Percentiles rank a stretch among this genome's conserved stretches.
These are phyloP conservation scores for Naganishia sp. DNA, from an alignment of 1,284 basidiomycete genomes.

Conservation along the genomic window DNA sequence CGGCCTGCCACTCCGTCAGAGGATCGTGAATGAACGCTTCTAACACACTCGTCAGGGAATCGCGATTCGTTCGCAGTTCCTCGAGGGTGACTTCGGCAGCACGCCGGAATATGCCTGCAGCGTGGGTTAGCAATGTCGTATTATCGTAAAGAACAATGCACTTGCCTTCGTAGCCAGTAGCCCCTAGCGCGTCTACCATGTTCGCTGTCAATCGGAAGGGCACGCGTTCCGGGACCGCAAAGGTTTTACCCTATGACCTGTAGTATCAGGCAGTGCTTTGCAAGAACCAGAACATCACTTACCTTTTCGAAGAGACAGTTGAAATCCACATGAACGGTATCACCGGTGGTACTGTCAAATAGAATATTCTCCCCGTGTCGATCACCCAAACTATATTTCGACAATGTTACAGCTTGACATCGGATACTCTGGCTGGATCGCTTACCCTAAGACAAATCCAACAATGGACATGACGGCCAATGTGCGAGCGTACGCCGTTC, in stretches of 20 bases:
- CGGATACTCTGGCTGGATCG: slow-evolving; percentile 15
- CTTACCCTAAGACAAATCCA: slow-evolving; percentile 91
- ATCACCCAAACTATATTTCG: slow-evolving; percentile 78
- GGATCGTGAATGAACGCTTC: slow-evolving; percentile 99
- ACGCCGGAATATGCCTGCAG: slow-evolving; percentile 82
- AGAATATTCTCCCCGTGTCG: slow-evolving; percentile 97
- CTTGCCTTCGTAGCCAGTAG: slow-evolving; percentile 87
- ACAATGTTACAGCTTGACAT: background rate
- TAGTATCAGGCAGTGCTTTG: background rate
- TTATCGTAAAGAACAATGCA: background rate
- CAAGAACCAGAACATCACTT: background rate
- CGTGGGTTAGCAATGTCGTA: background rate
- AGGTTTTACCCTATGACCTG: slow-evolving; percentile 67
- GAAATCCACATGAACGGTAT: slow-evolving; percentile 95
- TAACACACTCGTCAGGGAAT: slow-evolving; percentile 91
- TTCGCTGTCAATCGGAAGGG: slow-evolving; percentile 97
- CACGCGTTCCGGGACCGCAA: slow-evolving; percentile 89
- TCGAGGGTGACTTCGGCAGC: slow-evolving; percentile 90
- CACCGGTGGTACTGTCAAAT: slow-evolving; percentile 83
- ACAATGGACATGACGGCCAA: slow-evolving; percentile 99
- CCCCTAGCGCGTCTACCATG: slow-evolving; percentile 86
- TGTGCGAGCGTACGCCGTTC: slow-evolving; percentile 83
- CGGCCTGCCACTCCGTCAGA: slow-evolving; percentile 86
- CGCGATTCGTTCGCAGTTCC: slow-evolving; percentile 85
- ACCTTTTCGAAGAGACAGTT: slow-evolving; percentile 98